Base-by-base conservation (phyloP, 1,284 basidiomycete genomes). In the Trichosporon coremiiforme region DNA sequence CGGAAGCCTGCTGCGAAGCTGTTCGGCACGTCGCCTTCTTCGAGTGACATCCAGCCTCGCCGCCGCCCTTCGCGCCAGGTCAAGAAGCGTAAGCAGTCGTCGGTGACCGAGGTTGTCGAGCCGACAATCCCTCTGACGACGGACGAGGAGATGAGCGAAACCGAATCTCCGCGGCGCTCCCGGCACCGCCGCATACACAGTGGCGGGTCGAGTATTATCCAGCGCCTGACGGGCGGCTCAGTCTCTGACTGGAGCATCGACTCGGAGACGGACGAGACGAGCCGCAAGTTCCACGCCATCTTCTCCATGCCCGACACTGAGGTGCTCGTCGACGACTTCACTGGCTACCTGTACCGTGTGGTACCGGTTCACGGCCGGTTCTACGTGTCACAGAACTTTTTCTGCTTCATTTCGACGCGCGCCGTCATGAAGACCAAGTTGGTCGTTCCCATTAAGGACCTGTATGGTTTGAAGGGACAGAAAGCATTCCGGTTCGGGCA, bases 361-460 rank as follows among this genome's bases (percentile, higher is more conserved):
- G 82, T 97, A 7, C 95, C 95, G 0, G 88, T 95, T 8, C 91
- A 88, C 70, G 95, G 95, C 5, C 87, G 90, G 64, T 87, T 97
- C 50, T 97, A 91, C 78, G 87, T 98, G 70, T 94, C 95, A 25
- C 90, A 88, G 29, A 94, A 92, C 74, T 91, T 89, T 80, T 91
- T 96, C 80, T 95, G 93, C 83, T 96, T 96, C 87, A 90, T 91
- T 77, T 92, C 93, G 2, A 91, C 88, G 60, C 90, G 91, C 1
- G 87, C 92, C 9, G 80, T 95, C 60, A 87, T 89, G 67, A 90
- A 90, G 79, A 95, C 93, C 13, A 88, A 89, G 92, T 98, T 99
- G 95, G 89, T 96, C 38, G 86, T 98, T n/a, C 96, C 96, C 5
- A 89, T 97, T 67, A 88, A 88, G 66, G 95, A 98, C 79, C 88